A percentile compares a stretch with the other conserved stretches of the same genome.
Evolutionary conservation across 345 rosid species (phyloP).

Genomic region (Cardamine resedifolia): DNA sequence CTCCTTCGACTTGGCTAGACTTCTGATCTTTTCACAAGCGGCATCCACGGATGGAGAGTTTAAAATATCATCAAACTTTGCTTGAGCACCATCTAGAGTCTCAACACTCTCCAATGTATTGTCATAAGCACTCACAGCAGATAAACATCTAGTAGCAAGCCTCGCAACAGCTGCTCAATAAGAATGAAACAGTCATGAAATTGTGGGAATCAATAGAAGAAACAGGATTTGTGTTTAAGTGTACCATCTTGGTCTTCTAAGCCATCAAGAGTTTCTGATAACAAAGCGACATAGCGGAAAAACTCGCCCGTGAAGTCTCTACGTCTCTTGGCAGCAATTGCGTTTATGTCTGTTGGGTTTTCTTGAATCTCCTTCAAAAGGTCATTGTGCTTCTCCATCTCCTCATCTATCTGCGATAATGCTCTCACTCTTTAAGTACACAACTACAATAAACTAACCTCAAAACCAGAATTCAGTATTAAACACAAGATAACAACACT

Average conservation of each 20-base stretch:
- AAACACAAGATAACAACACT: neutral
- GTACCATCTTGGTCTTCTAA: constrained; percentile 91
- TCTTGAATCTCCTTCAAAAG: constrained; percentile 83
- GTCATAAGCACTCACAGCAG: constrained; percentile 81
- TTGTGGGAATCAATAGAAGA: neutral
- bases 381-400: constrained; percentile 75
- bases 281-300: constrained; percentile 58
- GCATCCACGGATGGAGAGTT: constrained; percentile 72
- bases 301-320: constrained; percentile 82
- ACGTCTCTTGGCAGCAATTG: constrained; percentile 67
- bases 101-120: constrained; percentile 70
- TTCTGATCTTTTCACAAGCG: constrained; percentile 84
- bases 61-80: constrained; percentile 83
- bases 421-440: constrained; percentile 45
- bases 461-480: neutral
- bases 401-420: constrained; percentile 82
- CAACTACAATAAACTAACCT: neutral
- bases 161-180: constrained; percentile 67
- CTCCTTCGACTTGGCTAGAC: constrained; percentile 82
- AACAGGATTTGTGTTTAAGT: constrained; percentile 21
- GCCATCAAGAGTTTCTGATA: constrained; percentile 66
- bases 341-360: constrained; percentile 74
- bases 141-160: constrained; percentile 82
- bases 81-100: constrained; percentile 73
- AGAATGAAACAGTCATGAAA: neutral